These are phyloP conservation scores for Ceratocystis colombiana DNA, from an alignment of 2,329 filamentous ascomycete genomes.

Conservation along the genomic window DNA sequence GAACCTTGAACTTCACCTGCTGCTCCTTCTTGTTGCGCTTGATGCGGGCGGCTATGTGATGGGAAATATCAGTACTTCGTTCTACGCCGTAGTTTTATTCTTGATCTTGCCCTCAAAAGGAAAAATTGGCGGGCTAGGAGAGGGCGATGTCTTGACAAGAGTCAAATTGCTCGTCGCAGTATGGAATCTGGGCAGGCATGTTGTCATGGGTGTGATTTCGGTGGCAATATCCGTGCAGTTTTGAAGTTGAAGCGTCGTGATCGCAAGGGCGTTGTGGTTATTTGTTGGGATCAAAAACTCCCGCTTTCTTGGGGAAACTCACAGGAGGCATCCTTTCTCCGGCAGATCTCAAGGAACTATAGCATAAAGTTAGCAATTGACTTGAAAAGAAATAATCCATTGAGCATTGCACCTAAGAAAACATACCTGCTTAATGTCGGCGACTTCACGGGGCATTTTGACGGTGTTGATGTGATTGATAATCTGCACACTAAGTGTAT, in stretches of 20 bases:
- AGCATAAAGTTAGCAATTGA: conserved; percentile 21
- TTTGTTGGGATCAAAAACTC: neutral
- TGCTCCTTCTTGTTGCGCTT: conserved; percentile 88
- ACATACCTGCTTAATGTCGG: conserved; percentile 82
- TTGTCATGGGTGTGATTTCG: neutral
- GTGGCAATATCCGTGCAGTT: neutral
- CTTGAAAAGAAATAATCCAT: neutral
- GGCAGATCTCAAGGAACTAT: conserved; percentile 99
- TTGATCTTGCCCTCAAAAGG: neutral
- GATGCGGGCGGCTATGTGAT: conserved; percentile 63
- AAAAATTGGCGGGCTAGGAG: neutral
- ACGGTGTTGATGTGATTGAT: conserved; percentile 26
- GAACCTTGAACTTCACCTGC: conserved; percentile 99
- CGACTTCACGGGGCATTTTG: conserved; percentile 97
- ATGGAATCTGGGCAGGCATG: neutral
- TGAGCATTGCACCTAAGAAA: neutral
- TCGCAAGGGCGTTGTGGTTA: conserved; percentile 3
- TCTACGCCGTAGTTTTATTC: neutral
- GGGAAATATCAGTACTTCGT: conserved; percentile 15
- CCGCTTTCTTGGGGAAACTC: conserved; percentile 36
- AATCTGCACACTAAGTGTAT: conserved; percentile 26
- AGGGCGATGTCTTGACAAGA: neutral
- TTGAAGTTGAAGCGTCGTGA: conserved; percentile 13
- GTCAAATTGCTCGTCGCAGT: neutral
- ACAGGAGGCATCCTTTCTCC: conserved; percentile 99